Percentiles rank a stretch among this genome's conserved stretches.
These are phyloP conservation scores for Sanguinoderma infundibulare DNA, from an alignment of 1,284 basidiomycete species.

Conservation along the genomic window DNA sequence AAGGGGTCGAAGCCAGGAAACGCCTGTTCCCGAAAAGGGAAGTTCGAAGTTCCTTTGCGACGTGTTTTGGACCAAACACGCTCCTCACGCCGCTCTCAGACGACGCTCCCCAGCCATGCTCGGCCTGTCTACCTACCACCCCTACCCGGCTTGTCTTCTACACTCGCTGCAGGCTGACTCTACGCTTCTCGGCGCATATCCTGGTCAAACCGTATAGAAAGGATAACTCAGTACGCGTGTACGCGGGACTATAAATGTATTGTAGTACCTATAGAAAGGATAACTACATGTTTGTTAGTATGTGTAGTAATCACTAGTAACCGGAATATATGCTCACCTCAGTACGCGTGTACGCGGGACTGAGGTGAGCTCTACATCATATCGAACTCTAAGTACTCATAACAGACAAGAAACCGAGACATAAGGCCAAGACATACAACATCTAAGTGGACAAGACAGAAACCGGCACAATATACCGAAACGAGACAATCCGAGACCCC, in stretches of 20 bases:
- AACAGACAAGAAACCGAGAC: neutral
- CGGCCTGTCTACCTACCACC: constrained; percentile 28
- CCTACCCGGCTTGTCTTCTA: constrained; percentile 3
- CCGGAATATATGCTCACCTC: neutral
- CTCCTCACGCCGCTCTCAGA: constrained; percentile 32
- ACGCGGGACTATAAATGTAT: neutral
- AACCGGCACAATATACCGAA: too few relatives aligned
- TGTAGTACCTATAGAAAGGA: neutral
- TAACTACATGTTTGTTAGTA: neutral
- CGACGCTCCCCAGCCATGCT: constrained; percentile 30
- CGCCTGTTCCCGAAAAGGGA: constrained; percentile 8
- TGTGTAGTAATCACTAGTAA: neutral
- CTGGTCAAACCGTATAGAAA: constrained; percentile 49
- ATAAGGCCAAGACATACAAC: too few relatives aligned
- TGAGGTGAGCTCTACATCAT: neutral
- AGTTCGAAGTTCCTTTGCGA: constrained; percentile 13
- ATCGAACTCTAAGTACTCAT: neutral
- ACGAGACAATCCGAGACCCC: too few relatives aligned
- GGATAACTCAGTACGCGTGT: constrained; percentile 6
- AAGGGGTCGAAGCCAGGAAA: too few relatives aligned
- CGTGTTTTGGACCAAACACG: constrained; percentile 34
- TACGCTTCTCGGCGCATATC: neutral
- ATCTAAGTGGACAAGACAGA: too few relatives aligned
- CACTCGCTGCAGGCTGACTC: neutral
- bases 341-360: neutral